Conservation (phyloP, 73 alveolate genomes). For the Symbiodinium natans region DNA sequence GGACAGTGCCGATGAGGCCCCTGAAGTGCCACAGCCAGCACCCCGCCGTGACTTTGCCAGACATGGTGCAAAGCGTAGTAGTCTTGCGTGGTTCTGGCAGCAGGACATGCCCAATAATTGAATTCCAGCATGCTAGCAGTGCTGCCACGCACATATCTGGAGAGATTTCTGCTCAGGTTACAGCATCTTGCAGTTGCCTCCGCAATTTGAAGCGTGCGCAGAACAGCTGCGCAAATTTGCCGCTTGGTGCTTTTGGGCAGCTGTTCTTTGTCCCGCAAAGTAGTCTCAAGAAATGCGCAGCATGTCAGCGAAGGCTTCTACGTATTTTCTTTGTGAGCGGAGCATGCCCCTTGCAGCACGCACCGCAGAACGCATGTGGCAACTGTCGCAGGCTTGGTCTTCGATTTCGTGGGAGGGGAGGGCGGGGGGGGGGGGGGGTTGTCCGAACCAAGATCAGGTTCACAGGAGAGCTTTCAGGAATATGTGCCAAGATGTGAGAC, state of each 20-base stretch:
- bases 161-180: constrained; percentile 55
- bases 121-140: no score
- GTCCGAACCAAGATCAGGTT: no score
- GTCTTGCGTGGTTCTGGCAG: no score
- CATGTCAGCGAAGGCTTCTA: neutral
- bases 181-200: constrained; percentile 29
- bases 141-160: no score
- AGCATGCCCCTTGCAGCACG: constrained; percentile 78
- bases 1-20: neutral
- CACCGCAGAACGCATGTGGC: constrained; percentile 74
- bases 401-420: no score
- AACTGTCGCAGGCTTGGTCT: constrained; percentile 10
- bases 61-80: no score
- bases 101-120: no score
- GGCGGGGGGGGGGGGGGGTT: no score
- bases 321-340: constrained; percentile 78
- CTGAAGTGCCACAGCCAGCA: neutral
- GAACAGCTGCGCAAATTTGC: constrained; percentile 72
- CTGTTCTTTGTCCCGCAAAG: neutral
- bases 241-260: neutral
- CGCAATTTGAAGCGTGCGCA: constrained; percentile 47
- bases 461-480: no score
- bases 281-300: no score
- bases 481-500: no score
- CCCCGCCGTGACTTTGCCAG: neutral